phyloP scores from a whole-genome alignment of 2,329 filamentous ascomycete species.

The Cordyceps fumosorosea region DNA sequence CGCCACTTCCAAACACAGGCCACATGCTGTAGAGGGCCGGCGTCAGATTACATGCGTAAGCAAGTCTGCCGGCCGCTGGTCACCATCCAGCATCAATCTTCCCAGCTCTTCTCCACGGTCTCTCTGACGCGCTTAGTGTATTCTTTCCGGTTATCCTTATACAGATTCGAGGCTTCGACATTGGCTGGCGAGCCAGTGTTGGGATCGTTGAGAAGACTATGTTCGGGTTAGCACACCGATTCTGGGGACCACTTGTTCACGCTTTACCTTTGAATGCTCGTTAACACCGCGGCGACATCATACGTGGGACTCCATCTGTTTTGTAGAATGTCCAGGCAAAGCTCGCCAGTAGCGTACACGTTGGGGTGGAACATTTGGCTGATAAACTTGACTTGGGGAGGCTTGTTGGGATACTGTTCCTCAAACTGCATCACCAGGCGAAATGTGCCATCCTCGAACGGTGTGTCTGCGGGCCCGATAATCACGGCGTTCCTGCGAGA shows the following conservation, averaged over 20 bases:
- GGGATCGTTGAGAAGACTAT: conserved; percentile 88
- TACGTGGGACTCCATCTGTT: conserved; percentile 99
- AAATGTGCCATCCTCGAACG: conserved; percentile 97
- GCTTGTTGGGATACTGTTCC: conserved; percentile 98
- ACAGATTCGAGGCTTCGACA: conserved; percentile 94
- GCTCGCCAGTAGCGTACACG: conserved; percentile 92
- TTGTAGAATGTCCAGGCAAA: conserved; percentile 94
- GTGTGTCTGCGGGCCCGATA: conserved; percentile 92
- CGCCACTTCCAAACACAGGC: conserved; percentile 1
- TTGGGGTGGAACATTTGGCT: conserved; percentile 99
- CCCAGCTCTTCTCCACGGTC: conserved; percentile 99
- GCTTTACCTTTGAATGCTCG: conserved; percentile 86
- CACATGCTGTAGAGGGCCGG: conserved; percentile 9
- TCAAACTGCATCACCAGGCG: conserved; percentile 98
- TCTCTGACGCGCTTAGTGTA: conserved; percentile 93
- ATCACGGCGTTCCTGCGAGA: conserved; percentile 87
- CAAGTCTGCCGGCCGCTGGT: background rate
- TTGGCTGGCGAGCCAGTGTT: conserved; percentile 98
- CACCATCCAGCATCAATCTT: conserved; percentile 52
- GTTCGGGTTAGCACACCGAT: conserved; percentile 22
- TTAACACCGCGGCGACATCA: conserved; percentile 93
- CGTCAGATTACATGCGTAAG: background rate
- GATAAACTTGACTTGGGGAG: conserved; percentile 95
- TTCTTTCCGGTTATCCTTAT: conserved; percentile 96
- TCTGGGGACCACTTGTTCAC: background rate